A percentile compares a stretch with the other conserved stretches of the same genome.
These are phyloP conservation scores for Zelopaecilomyces penicillatus DNA, from an alignment of 2,329 filamentous ascomycete genomes.

Conservation along the genomic window DNA sequence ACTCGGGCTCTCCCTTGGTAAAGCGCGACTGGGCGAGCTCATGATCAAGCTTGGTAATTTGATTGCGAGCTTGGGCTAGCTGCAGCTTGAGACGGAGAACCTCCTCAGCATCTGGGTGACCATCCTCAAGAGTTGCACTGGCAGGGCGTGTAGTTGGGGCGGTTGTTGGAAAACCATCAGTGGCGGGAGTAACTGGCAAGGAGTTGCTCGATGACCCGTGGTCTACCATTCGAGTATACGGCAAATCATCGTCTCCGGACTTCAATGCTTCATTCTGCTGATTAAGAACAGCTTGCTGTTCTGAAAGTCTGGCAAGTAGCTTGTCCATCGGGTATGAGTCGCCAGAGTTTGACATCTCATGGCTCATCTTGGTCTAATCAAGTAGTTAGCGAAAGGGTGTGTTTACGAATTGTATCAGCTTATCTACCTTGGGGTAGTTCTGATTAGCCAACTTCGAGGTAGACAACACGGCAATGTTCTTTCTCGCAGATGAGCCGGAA, in stretches of 20 bases:
- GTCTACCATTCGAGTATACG: slow-evolving; percentile 31
- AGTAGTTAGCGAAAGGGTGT: slow-evolving; percentile 23
- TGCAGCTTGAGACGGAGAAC: slow-evolving; percentile 61
- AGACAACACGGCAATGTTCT: slow-evolving; percentile 37
- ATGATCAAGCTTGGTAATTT: slow-evolving; percentile 63
- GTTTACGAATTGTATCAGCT: background rate
- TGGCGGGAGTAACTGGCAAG: slow-evolving; percentile 54
- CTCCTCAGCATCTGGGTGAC: slow-evolving; percentile 42
- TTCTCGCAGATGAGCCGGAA: slow-evolving; percentile 25
- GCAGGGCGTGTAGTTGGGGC: slow-evolving; percentile 44
- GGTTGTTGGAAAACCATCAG: slow-evolving; percentile 42
- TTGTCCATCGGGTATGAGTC: slow-evolving; percentile 57
- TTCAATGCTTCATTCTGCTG: slow-evolving; percentile 50
- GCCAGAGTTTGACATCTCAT: slow-evolving; percentile 28
- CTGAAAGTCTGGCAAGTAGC: slow-evolving; percentile 63
- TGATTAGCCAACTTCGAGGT: slow-evolving; percentile 50
- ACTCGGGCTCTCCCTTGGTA: slow-evolving; percentile 42
- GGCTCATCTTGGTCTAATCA: slow-evolving; percentile 35
- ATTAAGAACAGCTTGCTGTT: slow-evolving; percentile 55
- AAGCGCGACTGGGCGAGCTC: slow-evolving; percentile 60
- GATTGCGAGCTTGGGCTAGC: slow-evolving; percentile 60
- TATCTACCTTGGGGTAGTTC: slow-evolving; percentile 40
- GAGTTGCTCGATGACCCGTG: slow-evolving; percentile 48
- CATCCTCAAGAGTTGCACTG: slow-evolving; percentile 40
- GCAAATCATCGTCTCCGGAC: slow-evolving; percentile 26